phyloP scores from a whole-genome alignment of 805 yeast species.

The Starmerella scarabaei region DNA sequence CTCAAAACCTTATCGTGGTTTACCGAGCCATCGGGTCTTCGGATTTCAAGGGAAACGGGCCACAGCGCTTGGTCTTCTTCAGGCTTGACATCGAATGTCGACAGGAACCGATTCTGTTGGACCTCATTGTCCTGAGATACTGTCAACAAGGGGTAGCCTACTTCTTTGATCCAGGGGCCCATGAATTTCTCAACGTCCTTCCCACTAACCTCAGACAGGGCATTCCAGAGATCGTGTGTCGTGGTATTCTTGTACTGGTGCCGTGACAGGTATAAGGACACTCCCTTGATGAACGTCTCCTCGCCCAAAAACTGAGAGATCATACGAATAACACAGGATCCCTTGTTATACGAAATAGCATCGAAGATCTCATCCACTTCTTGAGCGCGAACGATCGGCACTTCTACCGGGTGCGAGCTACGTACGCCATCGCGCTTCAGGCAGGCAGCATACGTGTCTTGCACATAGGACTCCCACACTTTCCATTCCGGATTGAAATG shows the following conservation, averaged over 20 bases:
- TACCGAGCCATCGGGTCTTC: conserved; percentile 45
- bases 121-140: conserved; percentile 31
- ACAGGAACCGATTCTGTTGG: conserved; percentile 50
- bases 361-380: conserved; percentile 77
- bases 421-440: conserved; percentile 60
- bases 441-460: conserved; percentile 67
- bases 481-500: conserved; percentile 70
- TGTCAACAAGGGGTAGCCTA: conserved; percentile 59
- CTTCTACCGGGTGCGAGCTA: conserved; percentile 68
- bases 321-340: conserved; percentile 69
- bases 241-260: conserved; percentile 59
- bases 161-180: conserved; percentile 58
- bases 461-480: conserved; percentile 63
- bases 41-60: conserved; percentile 47
- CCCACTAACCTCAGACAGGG: conserved; percentile 50
- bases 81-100: conserved; percentile 45
- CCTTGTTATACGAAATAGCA: conserved; percentile 67
- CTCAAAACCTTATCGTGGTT: conserved; percentile 41
- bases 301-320: conserved; percentile 57
- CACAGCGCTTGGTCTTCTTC: conserved; percentile 44
- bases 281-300: conserved; percentile 58
- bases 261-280: conserved; percentile 50
- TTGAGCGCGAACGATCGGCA: conserved; percentile 61
- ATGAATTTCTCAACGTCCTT: conserved; percentile 46
- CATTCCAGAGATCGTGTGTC: conserved; percentile 60